A percentile compares a stretch with the other conserved stretches of the same genome.
These are phyloP conservation scores for Centaurea solstitialis DNA, from an alignment of 129 eudicot genomes.

Conservation along the genomic window DNA sequence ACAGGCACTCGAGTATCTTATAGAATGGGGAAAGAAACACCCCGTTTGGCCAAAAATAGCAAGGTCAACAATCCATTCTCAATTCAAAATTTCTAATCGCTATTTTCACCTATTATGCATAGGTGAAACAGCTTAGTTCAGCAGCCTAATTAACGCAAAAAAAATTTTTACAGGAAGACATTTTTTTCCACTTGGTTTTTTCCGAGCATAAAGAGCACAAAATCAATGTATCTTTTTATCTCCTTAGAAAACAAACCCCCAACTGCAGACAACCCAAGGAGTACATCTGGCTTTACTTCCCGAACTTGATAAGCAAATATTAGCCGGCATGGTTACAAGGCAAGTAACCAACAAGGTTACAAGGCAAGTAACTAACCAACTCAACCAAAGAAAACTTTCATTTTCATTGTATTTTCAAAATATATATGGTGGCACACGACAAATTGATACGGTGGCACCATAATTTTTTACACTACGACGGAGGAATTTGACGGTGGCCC, in stretches of 20 bases:
- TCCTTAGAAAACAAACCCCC: conserved; percentile 92
- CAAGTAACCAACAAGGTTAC: too few species aligned
- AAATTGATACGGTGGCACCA: too few species aligned
- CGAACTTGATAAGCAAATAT: conserved; percentile 58
- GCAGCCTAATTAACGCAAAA: background rate
- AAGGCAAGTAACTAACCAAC: too few species aligned
- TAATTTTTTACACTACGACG: too few species aligned
- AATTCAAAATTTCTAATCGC: background rate
- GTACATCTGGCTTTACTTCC: conserved; percentile 94
- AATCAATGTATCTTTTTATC: conserved; percentile 41
- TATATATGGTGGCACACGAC: too few species aligned
- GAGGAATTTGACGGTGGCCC: too few species aligned
- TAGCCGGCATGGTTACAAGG: background rate
- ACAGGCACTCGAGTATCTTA: background rate
- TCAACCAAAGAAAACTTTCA: too few species aligned
- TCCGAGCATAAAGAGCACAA: background rate
- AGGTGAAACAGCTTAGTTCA: conserved; percentile 2
- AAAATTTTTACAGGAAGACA: background rate
- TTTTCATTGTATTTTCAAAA: too few species aligned
- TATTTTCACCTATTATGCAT: conserved; percentile 50
- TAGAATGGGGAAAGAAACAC: background rate
- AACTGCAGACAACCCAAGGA: conserved; percentile 90
- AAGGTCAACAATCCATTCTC: background rate
- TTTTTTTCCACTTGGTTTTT: background rate
- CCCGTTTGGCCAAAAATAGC: conserved; percentile 5